Evolutionary conservation across 2,329 filamentous ascomycete genomes (phyloP).

Genomic region (Calonectria multiphialidica): DNA sequence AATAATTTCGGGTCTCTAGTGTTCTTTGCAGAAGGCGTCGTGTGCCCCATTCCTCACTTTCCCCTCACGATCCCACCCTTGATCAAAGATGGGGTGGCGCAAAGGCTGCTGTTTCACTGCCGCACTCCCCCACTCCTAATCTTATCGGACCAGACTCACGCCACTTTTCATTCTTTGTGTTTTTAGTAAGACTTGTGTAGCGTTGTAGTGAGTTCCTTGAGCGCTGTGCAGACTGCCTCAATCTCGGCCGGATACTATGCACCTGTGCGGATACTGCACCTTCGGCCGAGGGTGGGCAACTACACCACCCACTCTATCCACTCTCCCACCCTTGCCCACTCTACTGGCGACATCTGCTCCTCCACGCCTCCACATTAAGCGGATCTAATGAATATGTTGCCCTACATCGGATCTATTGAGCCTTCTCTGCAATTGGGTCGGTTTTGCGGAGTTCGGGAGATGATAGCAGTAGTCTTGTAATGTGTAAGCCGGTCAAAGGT

Average conservation of each 20-base stretch:
- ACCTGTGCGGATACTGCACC: neutral
- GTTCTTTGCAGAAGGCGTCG: neutral
- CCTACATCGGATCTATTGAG: neutral
- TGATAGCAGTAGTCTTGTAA: neutral
- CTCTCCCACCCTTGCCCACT: constrained; percentile 17
- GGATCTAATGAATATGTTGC: neutral
- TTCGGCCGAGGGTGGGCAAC: constrained; percentile 1
- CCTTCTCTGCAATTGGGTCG: neutral
- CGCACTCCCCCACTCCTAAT: neutral
- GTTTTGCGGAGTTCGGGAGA: neutral
- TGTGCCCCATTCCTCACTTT: neutral
- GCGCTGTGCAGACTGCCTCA: neutral
- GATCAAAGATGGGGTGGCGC: neutral
- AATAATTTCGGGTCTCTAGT: neutral
- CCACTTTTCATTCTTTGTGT: neutral
- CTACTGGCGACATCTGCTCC: neutral
- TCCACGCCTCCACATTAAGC: constrained; percentile 7
- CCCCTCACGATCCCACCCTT: constrained; percentile 6
- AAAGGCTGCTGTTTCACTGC: neutral
- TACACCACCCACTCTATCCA: neutral
- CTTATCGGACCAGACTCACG: constrained; percentile 4
- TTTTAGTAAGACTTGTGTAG: neutral
- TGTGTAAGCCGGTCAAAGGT: neutral
- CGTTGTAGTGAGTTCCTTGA: neutral
- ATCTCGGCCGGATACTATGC: neutral